phyloP scores from a whole-genome alignment of 2,329 filamentous ascomycete species.

The Colletotrichum cereale region DNA sequence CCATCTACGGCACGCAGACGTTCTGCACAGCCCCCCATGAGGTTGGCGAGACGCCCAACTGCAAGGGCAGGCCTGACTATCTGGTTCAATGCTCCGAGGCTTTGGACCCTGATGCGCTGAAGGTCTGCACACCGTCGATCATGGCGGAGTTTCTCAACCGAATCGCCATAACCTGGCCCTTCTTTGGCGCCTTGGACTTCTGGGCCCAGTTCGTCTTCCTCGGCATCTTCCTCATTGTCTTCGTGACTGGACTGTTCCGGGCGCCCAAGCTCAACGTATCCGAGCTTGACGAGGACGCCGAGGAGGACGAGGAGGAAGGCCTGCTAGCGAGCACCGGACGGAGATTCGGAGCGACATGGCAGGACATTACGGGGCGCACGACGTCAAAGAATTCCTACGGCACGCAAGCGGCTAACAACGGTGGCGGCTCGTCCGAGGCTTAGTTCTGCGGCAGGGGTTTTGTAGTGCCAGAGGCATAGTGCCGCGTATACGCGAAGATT shows the following conservation, averaged over 20 bases:
- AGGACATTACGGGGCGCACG: slow-evolving; percentile 78
- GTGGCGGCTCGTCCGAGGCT: slow-evolving; percentile 23
- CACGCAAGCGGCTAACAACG: slow-evolving; percentile 25
- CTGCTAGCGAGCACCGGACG: slow-evolving; percentile 86
- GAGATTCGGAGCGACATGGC: slow-evolving; percentile 88
- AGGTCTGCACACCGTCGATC: slow-evolving; percentile 91
- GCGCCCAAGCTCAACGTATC: slow-evolving; percentile 82
- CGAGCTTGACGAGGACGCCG: slow-evolving; percentile 88
- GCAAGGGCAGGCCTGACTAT: slow-evolving; percentile 75
- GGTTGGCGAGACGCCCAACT: slow-evolving; percentile 79
- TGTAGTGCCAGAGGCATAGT: background rate
- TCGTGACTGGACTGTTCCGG: slow-evolving; percentile 82
- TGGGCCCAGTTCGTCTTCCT: slow-evolving; percentile 97
- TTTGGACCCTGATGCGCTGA: slow-evolving; percentile 76
- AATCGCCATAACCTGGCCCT: slow-evolving; percentile 92
- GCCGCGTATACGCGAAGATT: slow-evolving; percentile 6
- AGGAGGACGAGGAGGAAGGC: slow-evolving; percentile 94
- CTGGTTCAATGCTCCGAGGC: slow-evolving; percentile 87
- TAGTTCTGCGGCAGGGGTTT: background rate
- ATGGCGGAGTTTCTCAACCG: slow-evolving; percentile 95
- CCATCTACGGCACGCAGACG: slow-evolving; percentile 93
- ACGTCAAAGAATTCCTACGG: slow-evolving; percentile 41
- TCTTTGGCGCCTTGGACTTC: slow-evolving; percentile 93
- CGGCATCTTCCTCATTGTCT: slow-evolving; percentile 83
- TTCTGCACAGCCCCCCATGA: slow-evolving; percentile 82